Evolutionary conservation across 1,139 yeast genomes (phyloP), one percentile per base, ranked within the genome.

Genomic region (Scheffersomyces quercinus): DNA sequence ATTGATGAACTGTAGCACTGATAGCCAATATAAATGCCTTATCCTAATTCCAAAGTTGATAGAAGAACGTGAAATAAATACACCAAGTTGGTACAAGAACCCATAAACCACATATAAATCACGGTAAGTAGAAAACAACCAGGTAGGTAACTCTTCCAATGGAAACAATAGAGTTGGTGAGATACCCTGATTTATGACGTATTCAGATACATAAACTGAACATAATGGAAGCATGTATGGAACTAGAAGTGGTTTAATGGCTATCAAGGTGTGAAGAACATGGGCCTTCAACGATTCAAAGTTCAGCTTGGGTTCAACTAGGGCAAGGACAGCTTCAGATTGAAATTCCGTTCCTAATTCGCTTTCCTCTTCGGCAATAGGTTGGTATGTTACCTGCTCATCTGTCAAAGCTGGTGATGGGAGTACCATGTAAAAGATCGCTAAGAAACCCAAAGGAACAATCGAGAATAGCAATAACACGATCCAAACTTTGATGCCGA

Each of bases 91-190:
- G 59, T 93, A 93, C 3, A 91, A 63, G 5, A 95, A 86, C n/a
- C 97, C 96, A 59, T 93, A 93, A 0, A 90, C 84, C 16, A 93
- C 98, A 60, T 93, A 93, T 7, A 88, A 85, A 55, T 93, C 99
- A 49, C 98, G 74, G 61, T 80, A 88, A 15, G 79, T 70, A 3
- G 70, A 60, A 58, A 90, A 88, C 8, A 73, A 52, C 77, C 77
- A 73, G 12, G 40, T 46, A 0, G 96, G 95, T 60, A 87, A 73
- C 8, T 78, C 76, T 0, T 82, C 79, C 8, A 89, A 56, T 0
- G 95, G 91, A 55, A 87, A 91, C 4, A 91, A 66, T 37, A 91
- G 67, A 0, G 97, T 91, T 0, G 97, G 97, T 0, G 96, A 77
- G 1, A 93, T 79, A 0, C 97, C 97, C 61, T 91, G 98, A 60